These are phyloP conservation scores for Verticillium isaacii DNA, from an alignment of 2,329 filamentous ascomycete genomes.

Conservation along the genomic window DNA sequence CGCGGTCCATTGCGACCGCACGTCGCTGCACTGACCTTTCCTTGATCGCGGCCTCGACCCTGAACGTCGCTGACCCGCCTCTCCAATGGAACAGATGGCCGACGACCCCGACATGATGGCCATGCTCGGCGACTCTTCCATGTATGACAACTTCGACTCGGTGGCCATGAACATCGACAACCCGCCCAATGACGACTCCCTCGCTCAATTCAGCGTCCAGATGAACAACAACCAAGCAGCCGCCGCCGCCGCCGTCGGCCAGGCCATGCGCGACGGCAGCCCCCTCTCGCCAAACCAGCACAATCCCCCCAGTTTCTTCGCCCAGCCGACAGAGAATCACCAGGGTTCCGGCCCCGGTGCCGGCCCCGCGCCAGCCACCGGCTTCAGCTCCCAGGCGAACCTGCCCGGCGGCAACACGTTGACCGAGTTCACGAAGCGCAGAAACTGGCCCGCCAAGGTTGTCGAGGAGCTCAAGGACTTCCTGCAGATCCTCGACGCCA, in stretches of 20 bases:
- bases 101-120: conserved; percentile 36
- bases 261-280: conserved; percentile 8
- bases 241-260: conserved; percentile 12
- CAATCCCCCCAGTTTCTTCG: background rate
- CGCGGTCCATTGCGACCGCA: background rate
- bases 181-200: conserved; percentile 19
- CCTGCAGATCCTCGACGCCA: conserved; percentile 78
- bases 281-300: background rate
- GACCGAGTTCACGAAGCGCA: conserved; percentile 56
- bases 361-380: conserved; percentile 34
- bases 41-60: background rate
- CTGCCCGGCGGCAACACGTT: conserved; percentile 36
- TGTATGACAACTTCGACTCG: conserved; percentile 30
- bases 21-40: background rate
- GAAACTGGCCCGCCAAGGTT: conserved; percentile 82
- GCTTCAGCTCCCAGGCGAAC: conserved; percentile 23
- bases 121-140: conserved; percentile 33
- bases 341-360: conserved; percentile 24
- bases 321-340: background rate
- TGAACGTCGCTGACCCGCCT: background rate
- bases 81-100: conserved; percentile 10
- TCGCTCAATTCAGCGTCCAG: conserved; percentile 13
- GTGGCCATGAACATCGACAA: conserved; percentile 39
- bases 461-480: conserved; percentile 88
- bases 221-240: conserved; percentile 18